These are phyloP conservation scores for Annulohypoxylon maeteangense DNA, from an alignment of 495 filamentous ascomycete genomes.

Conservation along the genomic window DNA sequence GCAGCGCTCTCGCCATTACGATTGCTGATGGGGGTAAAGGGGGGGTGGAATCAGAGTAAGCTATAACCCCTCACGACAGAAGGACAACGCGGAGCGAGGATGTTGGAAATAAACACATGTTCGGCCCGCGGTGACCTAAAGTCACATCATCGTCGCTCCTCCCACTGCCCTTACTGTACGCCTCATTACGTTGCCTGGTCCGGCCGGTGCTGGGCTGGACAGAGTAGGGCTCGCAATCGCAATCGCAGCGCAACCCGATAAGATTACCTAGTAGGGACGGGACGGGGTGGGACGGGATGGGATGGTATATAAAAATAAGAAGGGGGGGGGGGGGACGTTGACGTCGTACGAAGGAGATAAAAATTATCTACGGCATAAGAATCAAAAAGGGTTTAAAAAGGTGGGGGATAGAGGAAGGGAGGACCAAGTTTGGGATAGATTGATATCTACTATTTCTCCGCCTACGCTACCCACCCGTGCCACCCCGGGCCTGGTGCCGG, in stretches of 20 bases:
- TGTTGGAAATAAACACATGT: conserved; percentile 1
- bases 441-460: conserved; percentile 3
- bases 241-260: not conserved
- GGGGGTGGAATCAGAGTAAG: conserved; percentile 7
- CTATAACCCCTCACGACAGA: conserved; percentile 2
- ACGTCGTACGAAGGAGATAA: conserved; percentile 4
- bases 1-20: conserved; percentile 28
- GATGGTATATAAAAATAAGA: conserved; percentile 18
- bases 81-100: not conserved
- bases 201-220: not conserved
- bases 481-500: conserved; percentile 6
- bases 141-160: conserved; percentile 1
- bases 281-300: not conserved
- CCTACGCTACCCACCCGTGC: not conserved
- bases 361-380: not conserved
- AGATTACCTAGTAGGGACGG: not conserved
- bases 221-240: not conserved
- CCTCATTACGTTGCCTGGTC: conserved; percentile 16
- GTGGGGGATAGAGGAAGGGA: conserved; percentile 1
- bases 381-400: not conserved
- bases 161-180: not conserved
- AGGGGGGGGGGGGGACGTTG: not conserved
- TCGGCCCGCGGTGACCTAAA: not conserved
- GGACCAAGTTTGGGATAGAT: conserved; percentile 22
- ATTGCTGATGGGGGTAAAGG: conserved; percentile 15